These are phyloP conservation scores for Borovskyia barvae DNA, from an alignment of 208 protist species.

Conservation along the genomic window DNA sequence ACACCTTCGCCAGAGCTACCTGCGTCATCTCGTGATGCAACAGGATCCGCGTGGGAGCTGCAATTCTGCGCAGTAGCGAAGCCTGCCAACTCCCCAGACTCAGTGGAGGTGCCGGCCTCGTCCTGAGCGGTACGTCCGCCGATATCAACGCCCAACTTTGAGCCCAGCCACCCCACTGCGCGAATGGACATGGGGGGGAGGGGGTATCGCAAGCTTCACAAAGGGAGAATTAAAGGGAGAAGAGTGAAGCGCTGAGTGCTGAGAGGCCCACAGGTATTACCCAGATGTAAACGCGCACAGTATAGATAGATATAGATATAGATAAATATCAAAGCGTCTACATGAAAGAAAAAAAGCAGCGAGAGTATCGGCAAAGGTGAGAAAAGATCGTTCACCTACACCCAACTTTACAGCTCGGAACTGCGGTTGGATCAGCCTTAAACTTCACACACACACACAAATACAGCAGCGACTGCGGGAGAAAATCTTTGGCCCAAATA, in stretches of 20 bases:
- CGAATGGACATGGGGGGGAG: slow-evolving; percentile 55
- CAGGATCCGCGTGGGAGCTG: slow-evolving; percentile 15
- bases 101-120: slow-evolving; percentile 2
- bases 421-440: too few relatives aligned
- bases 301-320: too few relatives aligned
- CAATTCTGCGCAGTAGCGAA: slow-evolving; percentile 21
- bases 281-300: neutral
- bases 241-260: neutral
- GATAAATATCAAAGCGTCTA: too few relatives aligned
- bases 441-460: too few relatives aligned
- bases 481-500: too few relatives aligned
- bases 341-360: neutral
- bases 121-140: slow-evolving; percentile 19
- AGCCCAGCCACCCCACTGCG: slow-evolving; percentile 69
- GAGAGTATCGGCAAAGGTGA: neutral
- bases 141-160: slow-evolving; percentile 83
- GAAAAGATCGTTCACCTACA: too few relatives aligned
- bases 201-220: too few relatives aligned
- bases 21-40: neutral
- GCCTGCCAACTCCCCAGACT: slow-evolving; percentile 11
- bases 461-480: too few relatives aligned
- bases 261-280: neutral
- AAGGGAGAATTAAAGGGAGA: slow-evolving; percentile 2
- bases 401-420: too few relatives aligned
- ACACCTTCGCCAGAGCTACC: neutral